Evolutionary conservation across 352 stramenopile species (phyloP).

Genomic region (Pythium inflatum): DNA sequence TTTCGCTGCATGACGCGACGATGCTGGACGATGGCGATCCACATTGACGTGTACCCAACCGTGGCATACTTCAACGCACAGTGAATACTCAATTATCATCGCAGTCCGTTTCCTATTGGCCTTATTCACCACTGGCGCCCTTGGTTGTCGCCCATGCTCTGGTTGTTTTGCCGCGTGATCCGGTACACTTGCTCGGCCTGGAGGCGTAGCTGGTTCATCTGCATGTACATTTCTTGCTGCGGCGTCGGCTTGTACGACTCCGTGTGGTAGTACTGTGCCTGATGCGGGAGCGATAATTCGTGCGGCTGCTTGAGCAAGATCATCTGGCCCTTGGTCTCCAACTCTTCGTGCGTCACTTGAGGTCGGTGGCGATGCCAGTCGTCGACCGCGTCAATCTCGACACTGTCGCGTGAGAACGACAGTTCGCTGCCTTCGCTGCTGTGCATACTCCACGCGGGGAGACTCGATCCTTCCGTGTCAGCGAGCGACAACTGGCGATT

Average conservation of each 20-base stretch:
- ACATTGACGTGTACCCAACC: too few species aligned
- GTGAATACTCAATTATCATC: too few species aligned
- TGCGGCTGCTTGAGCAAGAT: conserved; percentile 11
- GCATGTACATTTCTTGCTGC: conserved; percentile 18
- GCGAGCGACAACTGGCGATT: conserved; percentile 5
- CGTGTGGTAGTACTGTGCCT: not conserved
- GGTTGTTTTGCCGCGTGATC: conserved; percentile 32
- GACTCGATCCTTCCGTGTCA: conserved; percentile 18
- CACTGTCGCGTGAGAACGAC: conserved; percentile 1
- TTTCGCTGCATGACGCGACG: too few species aligned
- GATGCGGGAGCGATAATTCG: not conserved
- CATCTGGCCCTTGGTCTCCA: conserved; percentile 14
- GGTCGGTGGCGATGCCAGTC: not conserved
- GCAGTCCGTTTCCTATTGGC: too few species aligned
- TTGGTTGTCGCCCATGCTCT: conserved; percentile 7
- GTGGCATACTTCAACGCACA: not conserved
- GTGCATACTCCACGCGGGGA: conserved; percentile 12
- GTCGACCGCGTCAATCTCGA: conserved; percentile 22
- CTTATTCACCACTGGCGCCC: conserved; percentile 9
- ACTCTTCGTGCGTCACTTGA: conserved; percentile 3
- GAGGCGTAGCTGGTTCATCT: conserved; percentile 34
- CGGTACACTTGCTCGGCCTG: conserved; percentile 32
- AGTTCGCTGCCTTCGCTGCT: conserved; percentile 7
- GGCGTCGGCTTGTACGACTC: not conserved
- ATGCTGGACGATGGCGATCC: too few species aligned